Percentiles rank a stretch among this genome's conserved stretches.
These are phyloP conservation scores for Suillus variegatus DNA, from an alignment of 768 basidiomycete genomes.

Conservation along the genomic window DNA sequence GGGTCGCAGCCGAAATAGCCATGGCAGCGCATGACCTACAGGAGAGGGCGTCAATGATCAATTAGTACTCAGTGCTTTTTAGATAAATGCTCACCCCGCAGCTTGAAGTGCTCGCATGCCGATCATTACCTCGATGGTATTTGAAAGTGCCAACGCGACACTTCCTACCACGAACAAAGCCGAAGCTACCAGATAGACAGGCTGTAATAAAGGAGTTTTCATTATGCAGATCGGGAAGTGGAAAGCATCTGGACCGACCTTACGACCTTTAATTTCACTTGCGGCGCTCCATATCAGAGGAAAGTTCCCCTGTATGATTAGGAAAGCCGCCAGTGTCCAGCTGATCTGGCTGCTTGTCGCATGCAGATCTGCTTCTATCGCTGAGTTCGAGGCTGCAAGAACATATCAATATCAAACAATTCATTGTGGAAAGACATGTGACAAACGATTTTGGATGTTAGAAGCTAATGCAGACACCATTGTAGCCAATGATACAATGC, in stretches of 20 bases:
- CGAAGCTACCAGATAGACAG: conserved; percentile 56
- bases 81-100: conserved; percentile 45
- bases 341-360: conserved; percentile 65
- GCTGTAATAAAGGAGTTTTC: conserved; percentile 30
- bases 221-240: background rate
- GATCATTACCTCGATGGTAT: conserved; percentile 55
- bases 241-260: background rate
- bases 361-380: conserved; percentile 61
- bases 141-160: conserved; percentile 57
- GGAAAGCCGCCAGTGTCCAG: conserved; percentile 67
- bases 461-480: conserved; percentile 23
- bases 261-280: conserved; percentile 67
- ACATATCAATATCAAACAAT: background rate
- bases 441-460: conserved; percentile 32
- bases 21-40: conserved; percentile 64
- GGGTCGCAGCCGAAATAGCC: conserved; percentile 72
- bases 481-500: background rate
- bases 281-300: conserved; percentile 70
- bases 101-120: conserved; percentile 70
- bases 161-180: conserved; percentile 56
- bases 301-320: conserved; percentile 65
- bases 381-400: conserved; percentile 56
- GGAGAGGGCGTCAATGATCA: conserved; percentile 11
- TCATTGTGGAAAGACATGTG: background rate
- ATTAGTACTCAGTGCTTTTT: background rate